These are phyloP conservation scores for Sclerotinia glacialis DNA, from an alignment of 2,329 filamentous ascomycete species.

Conservation along the genomic window DNA sequence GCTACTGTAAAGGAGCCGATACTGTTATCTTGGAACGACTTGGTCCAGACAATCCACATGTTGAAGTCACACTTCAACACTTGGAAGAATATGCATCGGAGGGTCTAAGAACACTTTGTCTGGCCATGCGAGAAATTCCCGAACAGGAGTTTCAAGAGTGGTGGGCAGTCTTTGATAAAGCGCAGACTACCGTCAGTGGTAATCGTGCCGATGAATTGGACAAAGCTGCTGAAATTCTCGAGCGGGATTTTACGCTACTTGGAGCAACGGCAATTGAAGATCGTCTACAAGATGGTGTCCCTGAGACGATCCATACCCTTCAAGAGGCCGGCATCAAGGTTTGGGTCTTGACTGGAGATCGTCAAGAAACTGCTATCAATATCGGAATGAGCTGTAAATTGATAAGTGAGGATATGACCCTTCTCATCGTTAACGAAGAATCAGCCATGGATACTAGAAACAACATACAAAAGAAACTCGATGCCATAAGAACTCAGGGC, in stretches of 20 bases:
- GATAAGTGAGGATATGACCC: conserved; percentile 97
- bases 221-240: conserved; percentile 94
- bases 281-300: conserved; percentile 92
- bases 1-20: conserved; percentile 95
- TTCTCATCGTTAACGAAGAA: conserved; percentile 95
- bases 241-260: conserved; percentile 85
- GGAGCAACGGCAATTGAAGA: conserved; percentile 98
- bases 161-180: conserved; percentile 81
- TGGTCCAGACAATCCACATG: conserved; percentile 75
- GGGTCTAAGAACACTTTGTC: conserved; percentile 87
- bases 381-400: conserved; percentile 99
- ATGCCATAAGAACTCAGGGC: conserved; percentile 82
- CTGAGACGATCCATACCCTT: conserved; percentile 94
- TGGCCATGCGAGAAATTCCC: conserved; percentile 89
- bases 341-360: conserved; percentile 95
- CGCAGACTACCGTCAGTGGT: conserved; percentile 84
- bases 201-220: conserved; percentile 93
- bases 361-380: conserved; percentile 98
- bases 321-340: conserved; percentile 98
- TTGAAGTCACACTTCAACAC: conserved; percentile 87
- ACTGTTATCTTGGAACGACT: conserved; percentile 95
- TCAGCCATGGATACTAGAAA: conserved; percentile 72
- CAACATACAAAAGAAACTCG: conserved; percentile 89
- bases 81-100: conserved; percentile 99
- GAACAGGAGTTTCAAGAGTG: conserved; percentile 88